Evolutionary conservation across 2,329 filamentous ascomycete species (phyloP).

Genomic region (Pestalotiopsis sp.): DNA sequence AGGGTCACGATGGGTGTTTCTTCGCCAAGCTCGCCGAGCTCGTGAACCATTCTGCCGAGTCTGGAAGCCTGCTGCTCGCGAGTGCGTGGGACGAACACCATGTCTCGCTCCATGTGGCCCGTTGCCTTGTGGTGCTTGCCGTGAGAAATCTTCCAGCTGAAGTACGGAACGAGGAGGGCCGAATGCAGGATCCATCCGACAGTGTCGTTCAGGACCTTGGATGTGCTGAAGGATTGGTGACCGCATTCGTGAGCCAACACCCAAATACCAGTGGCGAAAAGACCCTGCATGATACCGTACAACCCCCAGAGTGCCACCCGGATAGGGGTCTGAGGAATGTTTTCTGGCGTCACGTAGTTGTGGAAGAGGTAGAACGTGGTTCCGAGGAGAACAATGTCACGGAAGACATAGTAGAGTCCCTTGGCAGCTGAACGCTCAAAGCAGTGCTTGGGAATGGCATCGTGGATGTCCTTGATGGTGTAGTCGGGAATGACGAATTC

Average conservation of each 20-base stretch:
- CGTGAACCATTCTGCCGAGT: constrained; percentile 73
- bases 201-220: constrained; percentile 84
- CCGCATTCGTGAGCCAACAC: constrained; percentile 97
- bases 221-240: constrained; percentile 95
- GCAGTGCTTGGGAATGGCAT: constrained; percentile 97
- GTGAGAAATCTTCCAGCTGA: constrained; percentile 99
- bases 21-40: constrained; percentile 86
- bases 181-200: constrained; percentile 93
- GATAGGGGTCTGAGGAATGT: constrained; percentile 67
- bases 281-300: constrained; percentile 81
- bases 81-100: constrained; percentile 97
- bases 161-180: constrained; percentile 88
- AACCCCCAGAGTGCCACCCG: constrained; percentile 65
- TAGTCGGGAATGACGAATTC: constrained; percentile 91
- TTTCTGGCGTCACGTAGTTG: constrained; percentile 84
- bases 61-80: constrained; percentile 77
- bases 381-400: constrained; percentile 73
- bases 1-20: constrained; percentile 88
- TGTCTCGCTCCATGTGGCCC: constrained; percentile 94
- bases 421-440: constrained; percentile 79
- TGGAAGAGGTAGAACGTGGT: constrained; percentile 85
- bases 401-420: constrained; percentile 79
- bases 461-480: constrained; percentile 95
- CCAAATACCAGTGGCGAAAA: constrained; percentile 94
- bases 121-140: constrained; percentile 99